Conservation (phyloP, 129 eudicot species). For the Tanacetum coccineum region DNA sequence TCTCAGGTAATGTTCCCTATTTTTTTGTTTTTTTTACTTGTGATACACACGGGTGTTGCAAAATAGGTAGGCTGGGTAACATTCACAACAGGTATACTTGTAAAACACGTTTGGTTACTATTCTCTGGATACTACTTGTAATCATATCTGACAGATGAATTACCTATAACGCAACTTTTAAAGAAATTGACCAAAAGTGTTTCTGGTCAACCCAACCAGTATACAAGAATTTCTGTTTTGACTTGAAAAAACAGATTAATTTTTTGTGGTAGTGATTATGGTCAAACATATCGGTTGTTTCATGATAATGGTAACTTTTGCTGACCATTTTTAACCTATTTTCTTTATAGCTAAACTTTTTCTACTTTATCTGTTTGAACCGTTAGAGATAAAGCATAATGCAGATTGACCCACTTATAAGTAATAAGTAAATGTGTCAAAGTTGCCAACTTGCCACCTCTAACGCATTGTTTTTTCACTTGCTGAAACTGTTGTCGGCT, state of each 20-base stretch:
- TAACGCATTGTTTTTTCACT: neutral
- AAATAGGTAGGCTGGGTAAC: neutral
- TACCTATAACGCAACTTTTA: no score
- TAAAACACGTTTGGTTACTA: no score
- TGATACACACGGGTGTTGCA: neutral
- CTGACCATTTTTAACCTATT: neutral
- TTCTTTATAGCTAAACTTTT: neutral
- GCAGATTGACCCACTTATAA: neutral
- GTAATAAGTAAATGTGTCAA: neutral
- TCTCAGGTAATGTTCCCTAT: conserved; percentile 58
- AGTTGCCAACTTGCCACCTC: neutral
- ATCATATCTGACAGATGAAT: no score
- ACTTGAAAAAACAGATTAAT: no score
- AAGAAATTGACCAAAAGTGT: no score
- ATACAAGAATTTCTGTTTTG: no score
- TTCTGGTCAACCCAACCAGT: no score
- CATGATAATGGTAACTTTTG: no score
- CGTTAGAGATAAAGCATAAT: neutral
- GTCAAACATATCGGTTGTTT: no score
- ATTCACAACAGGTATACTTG: no score
- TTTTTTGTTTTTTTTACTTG: neutral
- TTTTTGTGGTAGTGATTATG: no score
- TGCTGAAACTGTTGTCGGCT: neutral
- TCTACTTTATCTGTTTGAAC: neutral
- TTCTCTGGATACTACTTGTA: no score